Conservation (phyloP, 176 grass and related monocot genomes). For the Avena insularis region DNA sequence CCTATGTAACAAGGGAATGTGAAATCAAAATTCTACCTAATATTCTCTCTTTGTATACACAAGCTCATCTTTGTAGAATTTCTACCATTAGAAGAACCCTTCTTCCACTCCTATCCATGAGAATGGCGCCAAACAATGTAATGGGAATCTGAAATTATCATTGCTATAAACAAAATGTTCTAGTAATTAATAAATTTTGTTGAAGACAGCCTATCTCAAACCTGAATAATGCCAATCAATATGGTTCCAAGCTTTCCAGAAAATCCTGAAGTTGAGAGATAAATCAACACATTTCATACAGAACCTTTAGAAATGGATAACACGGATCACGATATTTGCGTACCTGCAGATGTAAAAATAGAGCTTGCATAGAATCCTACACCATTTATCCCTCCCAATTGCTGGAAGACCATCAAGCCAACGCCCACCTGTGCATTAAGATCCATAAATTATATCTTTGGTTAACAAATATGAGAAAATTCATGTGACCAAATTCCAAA, state of each 20-base stretch:
- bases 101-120: constrained; percentile 87
- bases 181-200: constrained; percentile 27
- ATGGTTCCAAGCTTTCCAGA: constrained; percentile 70
- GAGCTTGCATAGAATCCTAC: constrained; percentile 71
- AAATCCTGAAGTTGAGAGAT: constrained; percentile 54
- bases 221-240: constrained; percentile 74
- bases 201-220: constrained; percentile 37
- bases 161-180: constrained; percentile 51
- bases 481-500: constrained; percentile 26
- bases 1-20: constrained; percentile 55
- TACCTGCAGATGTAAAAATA: constrained; percentile 71
- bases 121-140: constrained; percentile 68
- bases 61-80: constrained; percentile 39
- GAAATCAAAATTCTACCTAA: constrained; percentile 40
- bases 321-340: constrained; percentile 8
- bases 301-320: constrained; percentile 27
- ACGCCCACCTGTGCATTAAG: constrained; percentile 58
- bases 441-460: constrained; percentile 12
- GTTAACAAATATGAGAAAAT: not conserved
- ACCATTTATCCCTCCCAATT: constrained; percentile 77
- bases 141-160: constrained; percentile 74
- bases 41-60: constrained; percentile 38
- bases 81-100: constrained; percentile 78
- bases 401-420: constrained; percentile 76
- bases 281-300: constrained; percentile 38